Percentiles rank a stretch among this genome's conserved stretches.
Conservation (phyloP, 2,329 filamentous ascomycete genomes). For the Alternaria conjuncta region DNA sequence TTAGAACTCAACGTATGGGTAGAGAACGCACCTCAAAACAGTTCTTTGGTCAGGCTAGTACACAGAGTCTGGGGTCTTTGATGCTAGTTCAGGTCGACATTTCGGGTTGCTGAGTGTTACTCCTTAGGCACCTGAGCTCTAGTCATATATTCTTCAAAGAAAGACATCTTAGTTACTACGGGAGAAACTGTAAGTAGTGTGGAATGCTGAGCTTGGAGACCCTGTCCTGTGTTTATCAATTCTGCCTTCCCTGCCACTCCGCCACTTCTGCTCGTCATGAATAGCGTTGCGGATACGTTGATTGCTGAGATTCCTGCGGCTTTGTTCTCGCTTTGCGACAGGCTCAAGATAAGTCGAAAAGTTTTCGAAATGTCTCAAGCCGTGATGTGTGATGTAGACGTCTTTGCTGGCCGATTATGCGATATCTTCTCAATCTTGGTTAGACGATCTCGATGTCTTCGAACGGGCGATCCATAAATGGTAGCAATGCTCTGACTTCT, state of each 20-base stretch:
- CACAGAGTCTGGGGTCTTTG: rapidly evolving
- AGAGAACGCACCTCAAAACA: neutral
- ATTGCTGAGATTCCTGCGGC: neutral
- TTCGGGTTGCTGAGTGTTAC: neutral
- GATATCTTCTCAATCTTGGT: no score
- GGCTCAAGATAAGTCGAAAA: neutral
- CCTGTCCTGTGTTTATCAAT: neutral
- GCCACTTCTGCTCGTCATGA: rapidly evolving
- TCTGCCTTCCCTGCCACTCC: neutral
- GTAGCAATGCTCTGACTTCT: no score
- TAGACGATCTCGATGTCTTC: no score
- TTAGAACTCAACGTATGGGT: rapidly evolving
- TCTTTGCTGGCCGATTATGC: no score
- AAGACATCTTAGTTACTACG: neutral
- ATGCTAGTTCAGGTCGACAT: neutral
- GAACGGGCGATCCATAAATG: no score
- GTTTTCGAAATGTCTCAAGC: no score
- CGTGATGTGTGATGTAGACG: no score
- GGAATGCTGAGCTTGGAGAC: neutral
- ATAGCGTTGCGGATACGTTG: rapidly evolving
- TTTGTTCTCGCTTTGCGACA: neutral
- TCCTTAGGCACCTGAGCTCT: neutral
- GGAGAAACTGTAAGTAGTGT: neutral
- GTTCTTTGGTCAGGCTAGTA: no score
- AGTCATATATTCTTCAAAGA: neutral